phyloP scores from a whole-genome alignment of 176 grass and related monocot species.

The Hordeum vulgare region DNA sequence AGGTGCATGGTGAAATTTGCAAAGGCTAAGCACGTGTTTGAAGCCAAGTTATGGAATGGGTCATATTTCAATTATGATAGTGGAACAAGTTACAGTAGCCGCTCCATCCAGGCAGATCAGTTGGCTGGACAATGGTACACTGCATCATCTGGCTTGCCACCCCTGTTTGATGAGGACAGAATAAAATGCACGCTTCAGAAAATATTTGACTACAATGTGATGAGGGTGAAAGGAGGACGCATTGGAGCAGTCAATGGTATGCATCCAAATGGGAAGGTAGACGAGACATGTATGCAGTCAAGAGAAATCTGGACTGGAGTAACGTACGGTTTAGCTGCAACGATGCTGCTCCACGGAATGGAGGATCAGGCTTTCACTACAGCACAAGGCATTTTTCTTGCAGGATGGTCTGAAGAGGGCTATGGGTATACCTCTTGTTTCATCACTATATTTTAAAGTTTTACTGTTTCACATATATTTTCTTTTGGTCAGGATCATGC shows the following conservation, averaged over 20 bases:
- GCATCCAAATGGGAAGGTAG: conserved; percentile 88
- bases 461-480: not conserved
- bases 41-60: conserved; percentile 85
- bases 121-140: conserved; percentile 92
- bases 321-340: conserved; percentile 81
- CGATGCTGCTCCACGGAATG: conserved; percentile 92
- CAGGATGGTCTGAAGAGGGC: conserved; percentile 89
- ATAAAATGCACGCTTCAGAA: conserved; percentile 82
- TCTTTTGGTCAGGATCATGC: not conserved
- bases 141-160: conserved; percentile 68
- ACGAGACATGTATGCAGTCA: conserved; percentile 93
- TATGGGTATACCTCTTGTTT: conserved; percentile 64
- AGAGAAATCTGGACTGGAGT: conserved; percentile 99
- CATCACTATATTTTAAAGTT: not conserved
- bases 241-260: conserved; percentile 86
- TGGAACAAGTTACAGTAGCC: conserved; percentile 62
- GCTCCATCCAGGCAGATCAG: conserved; percentile 91
- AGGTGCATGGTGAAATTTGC: conserved; percentile 79
- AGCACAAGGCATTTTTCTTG: conserved; percentile 78
- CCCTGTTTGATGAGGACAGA: conserved; percentile 68
- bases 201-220: conserved; percentile 96
- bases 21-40: conserved; percentile 76
- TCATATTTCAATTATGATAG: conserved; percentile 98
- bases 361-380: conserved; percentile 85
- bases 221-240: conserved; percentile 93